Evolutionary conservation across 1,284 basidiomycete species (phyloP), one percentile per base, ranked within the genome.

Genomic region (Coriolopsis trogii): DNA sequence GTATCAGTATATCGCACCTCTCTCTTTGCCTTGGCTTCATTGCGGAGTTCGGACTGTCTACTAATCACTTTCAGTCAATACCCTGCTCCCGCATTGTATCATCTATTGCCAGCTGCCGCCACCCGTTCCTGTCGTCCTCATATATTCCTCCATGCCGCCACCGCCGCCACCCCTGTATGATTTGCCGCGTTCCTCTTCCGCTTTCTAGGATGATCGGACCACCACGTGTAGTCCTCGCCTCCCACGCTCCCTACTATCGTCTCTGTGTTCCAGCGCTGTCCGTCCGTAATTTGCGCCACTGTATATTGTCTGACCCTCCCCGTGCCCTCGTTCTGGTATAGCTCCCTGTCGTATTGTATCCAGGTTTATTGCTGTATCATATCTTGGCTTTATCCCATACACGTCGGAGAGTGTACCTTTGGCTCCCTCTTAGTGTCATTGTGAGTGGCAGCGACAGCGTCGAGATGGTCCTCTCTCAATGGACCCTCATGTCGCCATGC

Each of bases 311-410:
- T 41, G 9, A 7, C 30, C n/a, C 33, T 33, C 31, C 31, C n/a
- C 52, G 18, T 31, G 30, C 28, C 41, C 41, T 33, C 20, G 28
- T 30, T 45, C 47, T 34, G 42, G 42, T 46, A 23, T 46, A 36
- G 36, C 45, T 21, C 45, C 42, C 36, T 26, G 46, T 36, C 46
- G 39, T 55, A 59, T 51, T 59, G 54, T 56, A 59, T 53, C 46
- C 51, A 50, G 54, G 49, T 56, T 56, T 51, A 59, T 45, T 54
- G 46, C 51, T 59, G 57, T 59, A 59, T 59, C 44, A 42, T 56
- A 59, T 59, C 43, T 45, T 47, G 42, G 9, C 18, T 30, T 33
- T 44, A 31, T 21, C 30, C 30, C 29, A 30, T 23, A 16, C 30
- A n/a, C n/a, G n/a, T n/a, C n/a, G n/a, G n/a, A n/a, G n/a, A n/a